These are phyloP conservation scores for Ogataea kodamae DNA, from an alignment of 805 yeast species.

Conservation along the genomic window DNA sequence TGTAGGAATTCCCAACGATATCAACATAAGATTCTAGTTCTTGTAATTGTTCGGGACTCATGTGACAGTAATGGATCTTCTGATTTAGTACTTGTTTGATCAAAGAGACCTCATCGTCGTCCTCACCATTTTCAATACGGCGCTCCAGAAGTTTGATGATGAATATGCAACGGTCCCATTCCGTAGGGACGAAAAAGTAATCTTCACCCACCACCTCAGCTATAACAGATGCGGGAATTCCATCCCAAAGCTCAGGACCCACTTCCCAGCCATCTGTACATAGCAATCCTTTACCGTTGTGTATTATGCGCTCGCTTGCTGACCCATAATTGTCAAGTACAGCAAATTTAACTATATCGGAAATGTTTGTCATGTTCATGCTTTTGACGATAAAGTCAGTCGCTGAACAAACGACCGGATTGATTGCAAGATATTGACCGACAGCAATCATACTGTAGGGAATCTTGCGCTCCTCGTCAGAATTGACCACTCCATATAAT, in stretches of 20 bases:
- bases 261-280: constrained; percentile 49
- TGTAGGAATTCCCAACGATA: constrained; percentile 35
- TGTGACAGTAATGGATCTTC: constrained; percentile 45
- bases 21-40: constrained; percentile 40
- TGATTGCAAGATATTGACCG: constrained; percentile 47
- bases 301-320: constrained; percentile 43
- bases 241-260: constrained; percentile 45
- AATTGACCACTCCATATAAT: constrained; percentile 43
- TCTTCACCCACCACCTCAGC: constrained; percentile 46
- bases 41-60: constrained; percentile 46
- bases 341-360: constrained; percentile 41
- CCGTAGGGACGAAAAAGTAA: constrained; percentile 50
- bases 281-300: constrained; percentile 44
- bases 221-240: constrained; percentile 40
- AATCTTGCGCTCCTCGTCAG: constrained; percentile 32
- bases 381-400: constrained; percentile 37
- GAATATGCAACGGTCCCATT: constrained; percentile 53
- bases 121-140: constrained; percentile 23
- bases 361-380: constrained; percentile 37
- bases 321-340: constrained; percentile 41
- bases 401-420: constrained; percentile 41
- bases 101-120: constrained; percentile 20
- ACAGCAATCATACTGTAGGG: constrained; percentile 44
- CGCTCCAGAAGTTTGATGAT: constrained; percentile 41
- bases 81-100: constrained; percentile 37